A percentile compares a stretch with the other conserved stretches of the same genome.
Evolutionary conservation across 2,329 filamentous ascomycete species (phyloP).

Genomic region (Trichophyton equinum): DNA sequence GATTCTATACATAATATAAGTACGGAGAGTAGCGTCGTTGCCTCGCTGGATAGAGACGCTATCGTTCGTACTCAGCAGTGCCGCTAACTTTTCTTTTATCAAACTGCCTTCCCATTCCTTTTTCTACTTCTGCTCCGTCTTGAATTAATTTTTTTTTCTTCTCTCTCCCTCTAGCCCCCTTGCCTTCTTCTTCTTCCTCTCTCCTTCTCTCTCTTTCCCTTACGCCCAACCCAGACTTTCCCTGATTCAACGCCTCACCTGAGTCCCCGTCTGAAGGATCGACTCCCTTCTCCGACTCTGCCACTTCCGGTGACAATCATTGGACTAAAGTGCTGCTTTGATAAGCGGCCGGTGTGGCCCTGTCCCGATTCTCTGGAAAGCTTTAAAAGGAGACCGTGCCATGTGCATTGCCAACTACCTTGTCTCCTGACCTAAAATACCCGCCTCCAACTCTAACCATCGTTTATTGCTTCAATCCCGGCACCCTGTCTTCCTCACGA

Average conservation of each 20-base stretch:
- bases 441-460: constrained; percentile 1
- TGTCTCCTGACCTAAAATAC: constrained; percentile 5
- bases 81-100: constrained; percentile 1
- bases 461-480: constrained; percentile 1
- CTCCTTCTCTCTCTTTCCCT: not conserved
- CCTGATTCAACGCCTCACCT: not conserved
- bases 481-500: constrained; percentile 2
- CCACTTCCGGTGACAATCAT: not conserved
- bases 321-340: constrained; percentile 1
- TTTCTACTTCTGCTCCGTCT: not conserved
- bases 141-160: not conserved
- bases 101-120: not conserved
- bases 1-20: constrained; percentile 2
- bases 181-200: not conserved
- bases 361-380: constrained; percentile 16
- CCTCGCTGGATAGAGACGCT: not conserved
- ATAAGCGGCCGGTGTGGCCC: constrained; percentile 8
- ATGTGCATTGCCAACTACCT: constrained; percentile 10
- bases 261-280: not conserved
- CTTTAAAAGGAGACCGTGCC: constrained; percentile 14
- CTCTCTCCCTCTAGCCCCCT: not conserved
- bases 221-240: not conserved
- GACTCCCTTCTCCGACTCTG: not conserved
- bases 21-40: not conserved
- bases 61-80: not conserved